Percentiles rank a stretch among this genome's conserved stretches.
phyloP scores from a whole-genome alignment of 108 stramenopile species.

The Fistulifera solaris region DNA sequence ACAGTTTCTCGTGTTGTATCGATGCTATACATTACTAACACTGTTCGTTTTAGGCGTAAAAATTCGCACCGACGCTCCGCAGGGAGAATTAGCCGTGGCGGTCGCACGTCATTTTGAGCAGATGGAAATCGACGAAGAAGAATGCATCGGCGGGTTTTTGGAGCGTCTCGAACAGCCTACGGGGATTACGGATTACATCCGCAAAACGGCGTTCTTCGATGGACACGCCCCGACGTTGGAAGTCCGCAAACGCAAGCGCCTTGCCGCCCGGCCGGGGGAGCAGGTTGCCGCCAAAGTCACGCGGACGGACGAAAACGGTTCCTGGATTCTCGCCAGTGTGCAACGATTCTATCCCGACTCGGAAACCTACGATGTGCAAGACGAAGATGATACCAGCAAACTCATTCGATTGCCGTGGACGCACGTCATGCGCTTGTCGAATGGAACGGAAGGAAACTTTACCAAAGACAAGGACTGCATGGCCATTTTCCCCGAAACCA shows the following conservation, averaged over 20 bases:
- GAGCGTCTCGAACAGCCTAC: slow-evolving; percentile 41
- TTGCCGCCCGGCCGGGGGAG: slow-evolving; percentile 75
- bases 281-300: slow-evolving; percentile 95
- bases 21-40: not conserved
- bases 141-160: slow-evolving; percentile 76
- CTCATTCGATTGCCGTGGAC: slow-evolving; percentile 87
- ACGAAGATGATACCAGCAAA: slow-evolving; percentile 90
- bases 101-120: slow-evolving; percentile 86
- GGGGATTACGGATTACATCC: slow-evolving; percentile 62
- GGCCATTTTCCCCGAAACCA: slow-evolving; percentile 99
- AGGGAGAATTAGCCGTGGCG: slow-evolving; percentile 73
- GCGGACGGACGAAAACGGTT: slow-evolving; percentile 90
- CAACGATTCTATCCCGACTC: slow-evolving; percentile 79
- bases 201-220: slow-evolving; percentile 50
- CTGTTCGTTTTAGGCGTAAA: slow-evolving; percentile 26
- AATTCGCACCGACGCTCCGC: slow-evolving; percentile 69
- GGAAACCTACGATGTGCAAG: slow-evolving; percentile 93
- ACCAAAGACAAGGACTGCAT: slow-evolving; percentile 82
- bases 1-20: not conserved
- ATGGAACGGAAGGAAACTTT: slow-evolving; percentile 78
- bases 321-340: slow-evolving; percentile 90
- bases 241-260: slow-evolving; percentile 55
- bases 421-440: slow-evolving; percentile 84
- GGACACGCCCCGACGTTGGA: slow-evolving; percentile 32
- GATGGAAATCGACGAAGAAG: slow-evolving; percentile 80